Conservation (phyloP, 371 early-diverging fungal species). For the Mucor plumbeus region DNA sequence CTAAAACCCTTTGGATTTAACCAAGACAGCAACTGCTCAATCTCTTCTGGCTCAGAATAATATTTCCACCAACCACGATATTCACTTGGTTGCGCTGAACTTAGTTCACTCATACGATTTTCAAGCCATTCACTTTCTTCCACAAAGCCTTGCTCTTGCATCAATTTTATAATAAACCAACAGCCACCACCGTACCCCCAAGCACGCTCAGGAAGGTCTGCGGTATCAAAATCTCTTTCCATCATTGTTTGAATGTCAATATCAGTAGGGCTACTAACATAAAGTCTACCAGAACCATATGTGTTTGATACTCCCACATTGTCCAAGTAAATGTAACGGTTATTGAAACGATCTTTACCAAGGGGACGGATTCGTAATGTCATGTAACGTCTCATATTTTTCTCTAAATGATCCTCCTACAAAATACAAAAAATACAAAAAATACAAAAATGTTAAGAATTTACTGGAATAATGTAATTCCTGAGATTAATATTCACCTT, state of each 20-base stretch:
- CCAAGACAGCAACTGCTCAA: conserved; percentile 50
- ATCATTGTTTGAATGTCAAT: conserved; percentile 56
- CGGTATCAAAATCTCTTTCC: conserved; percentile 37
- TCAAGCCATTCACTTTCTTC: conserved; percentile 52
- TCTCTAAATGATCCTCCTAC: conserved; percentile 68
- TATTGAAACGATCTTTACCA: conserved; percentile 85
- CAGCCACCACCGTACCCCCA: conserved; percentile 51
- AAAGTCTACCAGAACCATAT: conserved; percentile 67
- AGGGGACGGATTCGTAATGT: conserved; percentile 73
- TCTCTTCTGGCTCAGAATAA: conserved; percentile 58
- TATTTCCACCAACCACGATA: conserved; percentile 51
- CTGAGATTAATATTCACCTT: conserved; percentile 25
- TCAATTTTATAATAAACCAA: conserved; percentile 45
- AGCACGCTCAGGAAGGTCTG: conserved; percentile 34
- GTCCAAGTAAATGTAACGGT: conserved; percentile 88
- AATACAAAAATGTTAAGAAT: too few species aligned
- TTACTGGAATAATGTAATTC: too few species aligned
- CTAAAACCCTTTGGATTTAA: conserved; percentile 53
- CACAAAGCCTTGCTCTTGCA: conserved; percentile 48
- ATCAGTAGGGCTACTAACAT: conserved; percentile 64
- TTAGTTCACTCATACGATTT: conserved; percentile 32
- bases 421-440: background rate
- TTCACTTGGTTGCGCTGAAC: conserved; percentile 7
- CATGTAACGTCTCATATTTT: conserved; percentile 63
- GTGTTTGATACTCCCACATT: conserved; percentile 64